Conservation (phyloP, 1,284 basidiomycete genomes). For the Ganoderma meredithae region DNA sequence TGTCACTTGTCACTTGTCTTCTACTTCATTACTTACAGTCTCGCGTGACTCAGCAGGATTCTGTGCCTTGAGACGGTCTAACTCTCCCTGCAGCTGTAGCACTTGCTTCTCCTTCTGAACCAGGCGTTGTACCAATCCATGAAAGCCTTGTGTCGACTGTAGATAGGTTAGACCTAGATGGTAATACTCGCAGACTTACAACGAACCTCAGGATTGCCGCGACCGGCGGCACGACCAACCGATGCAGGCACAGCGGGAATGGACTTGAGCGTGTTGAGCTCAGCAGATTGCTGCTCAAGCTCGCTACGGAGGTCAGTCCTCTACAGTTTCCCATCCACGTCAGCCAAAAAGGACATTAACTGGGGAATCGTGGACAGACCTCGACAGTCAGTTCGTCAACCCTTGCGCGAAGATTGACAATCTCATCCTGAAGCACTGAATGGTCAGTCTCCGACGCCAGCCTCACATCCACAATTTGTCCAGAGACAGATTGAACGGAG, state of each 20-base stretch:
- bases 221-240: constrained; percentile 46
- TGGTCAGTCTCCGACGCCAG: constrained; percentile 50
- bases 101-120: constrained; percentile 89
- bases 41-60: constrained; percentile 64
- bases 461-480: constrained; percentile 65
- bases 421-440: constrained; percentile 62
- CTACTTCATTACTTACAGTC: constrained; percentile 51
- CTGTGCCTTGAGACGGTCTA: constrained; percentile 68
- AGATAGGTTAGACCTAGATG: background rate
- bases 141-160: constrained; percentile 57
- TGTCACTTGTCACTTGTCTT: background rate
- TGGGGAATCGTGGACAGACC: constrained; percentile 46
- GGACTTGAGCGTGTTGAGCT: constrained; percentile 71
- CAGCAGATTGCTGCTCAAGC: constrained; percentile 66
- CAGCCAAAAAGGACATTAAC: background rate
- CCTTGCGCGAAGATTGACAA: constrained; percentile 64
- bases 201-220: constrained; percentile 58
- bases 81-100: constrained; percentile 73
- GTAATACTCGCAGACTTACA: background rate
- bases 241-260: constrained; percentile 48
- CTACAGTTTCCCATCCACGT: constrained; percentile 42
- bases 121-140: constrained; percentile 83
- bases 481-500: constrained; percentile 75
- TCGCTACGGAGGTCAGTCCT: constrained; percentile 59
- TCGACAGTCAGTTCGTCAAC: constrained; percentile 72